A percentile compares a stretch with the other conserved stretches of the same genome.
These are phyloP conservation scores for Gossypium laxum DNA, from an alignment of 441 rosid species.

Conservation along the genomic window DNA sequence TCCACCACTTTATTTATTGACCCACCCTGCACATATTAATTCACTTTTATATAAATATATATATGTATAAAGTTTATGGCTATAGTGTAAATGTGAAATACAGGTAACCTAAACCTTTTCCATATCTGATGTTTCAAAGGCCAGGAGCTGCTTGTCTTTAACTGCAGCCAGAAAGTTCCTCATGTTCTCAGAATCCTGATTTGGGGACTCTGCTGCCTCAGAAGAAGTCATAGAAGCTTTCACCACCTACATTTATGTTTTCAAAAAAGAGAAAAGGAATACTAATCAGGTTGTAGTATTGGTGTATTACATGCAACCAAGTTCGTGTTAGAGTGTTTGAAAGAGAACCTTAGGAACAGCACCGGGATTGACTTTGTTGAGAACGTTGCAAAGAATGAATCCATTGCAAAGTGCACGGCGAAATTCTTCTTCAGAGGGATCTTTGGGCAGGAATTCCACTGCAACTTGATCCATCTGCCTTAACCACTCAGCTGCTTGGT, in stretches of 20 bases:
- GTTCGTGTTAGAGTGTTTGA: background rate
- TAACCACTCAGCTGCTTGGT: conserved; percentile 87
- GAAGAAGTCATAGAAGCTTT: conserved; percentile 51
- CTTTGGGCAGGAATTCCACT: conserved; percentile 42
- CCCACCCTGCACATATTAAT: conserved; percentile 48
- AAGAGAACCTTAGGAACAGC: conserved; percentile 65
- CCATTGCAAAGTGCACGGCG: conserved; percentile 71
- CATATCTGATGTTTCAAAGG: conserved; percentile 81
- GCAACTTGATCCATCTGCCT: conserved; percentile 74
- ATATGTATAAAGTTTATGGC: background rate
- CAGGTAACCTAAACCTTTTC: conserved; percentile 48
- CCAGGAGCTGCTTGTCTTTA: conserved; percentile 76
- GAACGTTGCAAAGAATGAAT: conserved; percentile 85
- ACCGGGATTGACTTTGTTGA: conserved; percentile 89
- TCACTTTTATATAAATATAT: background rate
- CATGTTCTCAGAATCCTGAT: conserved; percentile 79
- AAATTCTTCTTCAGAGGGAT: conserved; percentile 76
- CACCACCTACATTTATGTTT: conserved; percentile 43
- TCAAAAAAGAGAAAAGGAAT: background rate
- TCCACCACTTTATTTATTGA: conserved; percentile 86
- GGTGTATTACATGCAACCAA: background rate
- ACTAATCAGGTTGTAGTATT: background rate
- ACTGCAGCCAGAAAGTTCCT: conserved; percentile 80
- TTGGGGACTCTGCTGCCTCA: conserved; percentile 63
- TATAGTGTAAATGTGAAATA: background rate